phyloP scores from a whole-genome alignment of 805 yeast species.

The Monosporozyma unispora region DNA sequence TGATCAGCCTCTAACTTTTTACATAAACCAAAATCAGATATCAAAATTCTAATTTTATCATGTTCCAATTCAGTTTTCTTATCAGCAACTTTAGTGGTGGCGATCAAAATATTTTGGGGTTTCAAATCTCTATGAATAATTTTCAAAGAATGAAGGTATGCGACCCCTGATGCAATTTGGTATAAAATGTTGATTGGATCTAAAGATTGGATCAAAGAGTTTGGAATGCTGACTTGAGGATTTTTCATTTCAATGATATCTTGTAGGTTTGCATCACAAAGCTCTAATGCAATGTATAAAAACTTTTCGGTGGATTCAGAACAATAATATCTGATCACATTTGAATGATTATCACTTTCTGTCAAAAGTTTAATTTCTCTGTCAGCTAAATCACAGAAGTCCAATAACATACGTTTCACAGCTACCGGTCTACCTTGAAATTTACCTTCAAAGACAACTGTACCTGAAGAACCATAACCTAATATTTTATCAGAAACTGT shows the following conservation, averaged over 20 bases:
- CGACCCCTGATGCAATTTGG: constrained; percentile 77
- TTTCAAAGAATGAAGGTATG: constrained; percentile 79
- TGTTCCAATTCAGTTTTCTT: constrained; percentile 2
- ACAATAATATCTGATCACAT: constrained; percentile 86
- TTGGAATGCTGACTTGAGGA: constrained; percentile 23
- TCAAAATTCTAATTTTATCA: constrained; percentile 56
- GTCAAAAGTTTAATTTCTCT: constrained; percentile 82
- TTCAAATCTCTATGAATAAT: constrained; percentile 92
- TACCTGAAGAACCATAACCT: constrained; percentile 96
- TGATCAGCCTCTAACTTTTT: constrained; percentile 87
- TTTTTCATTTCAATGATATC: constrained; percentile 60
- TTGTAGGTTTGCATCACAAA: constrained; percentile 82
- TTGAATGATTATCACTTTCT: constrained; percentile 95
- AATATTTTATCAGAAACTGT: constrained; percentile 63
- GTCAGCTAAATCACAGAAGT: constrained; percentile 87
- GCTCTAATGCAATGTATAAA: constrained; percentile 83
- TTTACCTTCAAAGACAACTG: constrained; percentile 82
- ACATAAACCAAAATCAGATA: constrained; percentile 94
- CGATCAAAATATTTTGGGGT: constrained; percentile 87
- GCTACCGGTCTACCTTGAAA: constrained; percentile 94
- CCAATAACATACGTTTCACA: constrained; percentile 85
- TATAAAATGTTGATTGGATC: constrained; percentile 44
- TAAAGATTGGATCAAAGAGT: constrained; percentile 34
- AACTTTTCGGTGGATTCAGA: constrained; percentile 86
- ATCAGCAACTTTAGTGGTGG: constrained; percentile 46